phyloP scores from a whole-genome alignment of 352 stramenopile genomes.

The Phytophthora melonis region DNA sequence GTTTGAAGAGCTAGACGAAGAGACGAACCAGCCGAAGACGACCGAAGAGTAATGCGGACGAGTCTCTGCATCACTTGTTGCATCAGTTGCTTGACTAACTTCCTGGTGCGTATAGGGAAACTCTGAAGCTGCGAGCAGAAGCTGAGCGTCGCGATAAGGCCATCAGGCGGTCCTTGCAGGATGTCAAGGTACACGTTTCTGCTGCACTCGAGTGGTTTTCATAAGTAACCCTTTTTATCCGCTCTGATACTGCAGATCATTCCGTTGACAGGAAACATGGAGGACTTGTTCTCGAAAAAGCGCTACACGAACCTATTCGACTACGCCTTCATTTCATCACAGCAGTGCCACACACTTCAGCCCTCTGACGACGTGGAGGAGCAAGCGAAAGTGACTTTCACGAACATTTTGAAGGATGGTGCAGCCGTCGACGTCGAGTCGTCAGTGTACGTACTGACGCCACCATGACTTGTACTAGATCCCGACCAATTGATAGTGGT shows the following conservation, averaged over 20 bases:
- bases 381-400: constrained; percentile 32
- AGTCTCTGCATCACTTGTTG: not conserved
- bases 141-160: constrained; percentile 49
- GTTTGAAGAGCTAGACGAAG: constrained; percentile 46
- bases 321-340: constrained; percentile 72
- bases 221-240: not conserved
- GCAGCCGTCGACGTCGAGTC: constrained; percentile 76
- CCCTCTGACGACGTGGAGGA: constrained; percentile 26
- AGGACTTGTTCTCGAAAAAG: constrained; percentile 71
- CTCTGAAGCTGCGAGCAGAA: constrained; percentile 40
- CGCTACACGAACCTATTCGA: constrained; percentile 72
- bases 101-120: constrained; percentile 26
- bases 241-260: constrained; percentile 57
- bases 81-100: not conserved
- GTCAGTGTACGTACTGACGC: constrained; percentile 57
- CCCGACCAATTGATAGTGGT: not conserved
- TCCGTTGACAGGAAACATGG: constrained; percentile 62
- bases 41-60: constrained; percentile 19
- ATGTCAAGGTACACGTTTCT: constrained; percentile 54
- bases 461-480: not conserved
- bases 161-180: constrained; percentile 63
- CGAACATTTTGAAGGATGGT: constrained; percentile 47
- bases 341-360: constrained; percentile 67
- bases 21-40: constrained; percentile 26
- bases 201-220: not conserved